Evolutionary conservation across 2,329 filamentous ascomycete genomes (phyloP), one percentile per base, ranked within the genome.

Genomic region (Zelopaecilomyces penicillatus): DNA sequence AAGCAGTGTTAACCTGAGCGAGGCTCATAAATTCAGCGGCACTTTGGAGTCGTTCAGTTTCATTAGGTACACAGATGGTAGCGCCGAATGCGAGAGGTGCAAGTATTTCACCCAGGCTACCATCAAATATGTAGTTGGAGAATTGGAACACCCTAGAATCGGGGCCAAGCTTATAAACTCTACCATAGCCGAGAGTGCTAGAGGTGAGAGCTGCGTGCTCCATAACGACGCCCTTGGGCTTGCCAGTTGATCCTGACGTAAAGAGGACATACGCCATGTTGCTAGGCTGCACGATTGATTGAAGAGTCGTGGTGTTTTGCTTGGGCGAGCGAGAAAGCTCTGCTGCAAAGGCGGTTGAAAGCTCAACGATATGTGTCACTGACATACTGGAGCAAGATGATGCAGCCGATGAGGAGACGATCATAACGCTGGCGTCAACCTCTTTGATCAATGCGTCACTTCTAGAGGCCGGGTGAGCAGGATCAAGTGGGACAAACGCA

Each of bases 401-500:
- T 8, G 35, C 42, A 8, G 43, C 41, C 31, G 37, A 36, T 1
- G 37, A 31, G 4, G 49, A 49, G 5, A 39, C 41, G 4, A 54
- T 28, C 11, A 53, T 42, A 9, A 47, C n/a, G 6, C 41, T 9
- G 5, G 52, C 46, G 5, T 38, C 30, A 7, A 42, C 40, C 6
- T 50, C 40, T 2, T 49, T 12, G n/a, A 53, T 10, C 4, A 55
- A 26, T 1, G 39, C 31, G n/a, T 47, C 10, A 5, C 31, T 35
- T 1, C 42, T 41, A 4, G 10, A 31, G 4, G 12, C 7, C 4
- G 52, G 52, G 31, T 49, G 42, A 4, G 46, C 29, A 2, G 49
- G 44, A 38, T 62, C 61, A 11, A 64, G 46, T 43, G 53, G 39
- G 6, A 61, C 50, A 41, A 50, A 53, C 48, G 29, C 54, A 12